A percentile compares a stretch with the other conserved stretches of the same genome.
Evolutionary conservation across 2,329 filamentous ascomycete species (phyloP).

Genomic region (Periconia sp.): DNA sequence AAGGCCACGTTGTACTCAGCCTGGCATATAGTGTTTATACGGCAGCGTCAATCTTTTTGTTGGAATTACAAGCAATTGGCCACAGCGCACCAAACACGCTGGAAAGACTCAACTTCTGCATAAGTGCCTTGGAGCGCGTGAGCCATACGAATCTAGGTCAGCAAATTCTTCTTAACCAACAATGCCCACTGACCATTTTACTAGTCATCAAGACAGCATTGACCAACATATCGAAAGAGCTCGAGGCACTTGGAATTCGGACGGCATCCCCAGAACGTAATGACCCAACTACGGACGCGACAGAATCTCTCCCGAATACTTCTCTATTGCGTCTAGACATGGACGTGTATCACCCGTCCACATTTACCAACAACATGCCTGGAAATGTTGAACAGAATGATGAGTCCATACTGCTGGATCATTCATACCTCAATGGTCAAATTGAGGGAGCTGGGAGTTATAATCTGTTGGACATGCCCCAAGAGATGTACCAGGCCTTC

Average conservation of each 20-base stretch:
- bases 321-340: too few relatives aligned
- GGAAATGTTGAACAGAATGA: too few relatives aligned
- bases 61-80: conserved; percentile 10
- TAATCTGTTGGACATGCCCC: conserved; percentile 12
- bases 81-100: conserved; percentile 5
- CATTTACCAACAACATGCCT: too few relatives aligned
- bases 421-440: conserved; percentile 3
- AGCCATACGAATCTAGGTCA: conserved; percentile 8
- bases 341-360: too few relatives aligned
- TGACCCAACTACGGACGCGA: too few relatives aligned
- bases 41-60: conserved; percentile 12
- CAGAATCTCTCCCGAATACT: too few relatives aligned
- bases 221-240: too few relatives aligned
- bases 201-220: too few relatives aligned
- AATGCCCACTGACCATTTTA: too few relatives aligned
- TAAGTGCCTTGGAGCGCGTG: conserved; percentile 5
- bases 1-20: conserved; percentile 9
- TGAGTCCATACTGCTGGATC: too few relatives aligned
- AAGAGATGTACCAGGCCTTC: conserved; percentile 11
- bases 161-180: neutral
- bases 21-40: conserved; percentile 13
- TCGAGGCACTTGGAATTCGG: too few relatives aligned
- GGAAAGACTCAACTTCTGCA: conserved; percentile 5
- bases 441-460: conserved; percentile 5
- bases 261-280: too few relatives aligned